Conservation (phyloP, 805 yeast genomes). For the Ogataea sp. region DNA sequence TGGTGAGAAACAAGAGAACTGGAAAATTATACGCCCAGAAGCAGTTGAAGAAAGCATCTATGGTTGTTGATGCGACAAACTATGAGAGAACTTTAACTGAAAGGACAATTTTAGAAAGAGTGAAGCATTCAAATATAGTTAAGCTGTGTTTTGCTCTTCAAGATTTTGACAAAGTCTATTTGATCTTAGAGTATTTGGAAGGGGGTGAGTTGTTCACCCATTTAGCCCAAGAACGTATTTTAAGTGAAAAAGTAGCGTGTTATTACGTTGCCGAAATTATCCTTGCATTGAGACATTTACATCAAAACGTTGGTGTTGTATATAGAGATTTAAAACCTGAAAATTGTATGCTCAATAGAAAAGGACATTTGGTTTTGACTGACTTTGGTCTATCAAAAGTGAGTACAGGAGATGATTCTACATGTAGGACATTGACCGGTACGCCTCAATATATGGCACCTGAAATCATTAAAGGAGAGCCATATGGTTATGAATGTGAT, state of each 20-base stretch:
- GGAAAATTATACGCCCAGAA: slow-evolving; percentile 77
- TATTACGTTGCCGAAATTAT: slow-evolving; percentile 78
- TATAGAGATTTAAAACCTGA: slow-evolving; percentile 89
- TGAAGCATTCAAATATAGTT: slow-evolving; percentile 76
- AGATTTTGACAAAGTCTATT: slow-evolving; percentile 66
- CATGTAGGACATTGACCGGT: slow-evolving; percentile 55
- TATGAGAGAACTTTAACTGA: slow-evolving; percentile 78
- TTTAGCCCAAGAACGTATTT: slow-evolving; percentile 37
- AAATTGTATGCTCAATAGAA: slow-evolving; percentile 67
- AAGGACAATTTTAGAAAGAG: slow-evolving; percentile 59
- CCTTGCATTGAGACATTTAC: slow-evolving; percentile 68
- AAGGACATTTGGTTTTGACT: slow-evolving; percentile 77
- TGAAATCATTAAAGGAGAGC: slow-evolving; percentile 70
- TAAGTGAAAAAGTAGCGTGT: slow-evolving; percentile 59
- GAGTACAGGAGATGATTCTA: slow-evolving; percentile 24
- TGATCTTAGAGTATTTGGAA: slow-evolving; percentile 72
- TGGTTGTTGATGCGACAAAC: slow-evolving; percentile 48
- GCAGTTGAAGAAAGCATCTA: slow-evolving; percentile 74
- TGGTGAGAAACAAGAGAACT: slow-evolving; percentile 58
- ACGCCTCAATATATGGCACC: slow-evolving; percentile 90
- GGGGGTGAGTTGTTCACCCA: slow-evolving; percentile 83
- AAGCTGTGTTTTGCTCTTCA: slow-evolving; percentile 78
- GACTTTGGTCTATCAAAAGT: slow-evolving; percentile 75
- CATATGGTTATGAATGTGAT: slow-evolving; percentile 74
- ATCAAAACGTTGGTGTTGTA: slow-evolving; percentile 63